These are phyloP conservation scores for Rhodotorula mucilaginosa DNA, from an alignment of 1,284 basidiomycete species.

Conservation along the genomic window DNA sequence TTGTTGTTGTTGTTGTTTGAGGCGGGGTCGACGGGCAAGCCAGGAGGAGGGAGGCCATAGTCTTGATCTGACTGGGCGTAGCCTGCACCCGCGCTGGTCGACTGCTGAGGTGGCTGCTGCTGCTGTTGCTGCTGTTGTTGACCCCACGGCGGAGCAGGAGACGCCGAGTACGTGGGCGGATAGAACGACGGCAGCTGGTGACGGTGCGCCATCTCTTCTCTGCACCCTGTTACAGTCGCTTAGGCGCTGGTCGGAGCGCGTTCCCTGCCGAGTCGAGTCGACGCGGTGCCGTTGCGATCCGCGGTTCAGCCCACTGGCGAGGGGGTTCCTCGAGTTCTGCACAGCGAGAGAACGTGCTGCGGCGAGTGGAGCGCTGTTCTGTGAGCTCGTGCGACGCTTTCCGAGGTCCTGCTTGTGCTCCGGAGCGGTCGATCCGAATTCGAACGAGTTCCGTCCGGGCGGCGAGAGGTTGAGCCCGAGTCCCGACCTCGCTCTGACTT, in stretches of 20 bases:
- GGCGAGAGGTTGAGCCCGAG: too few relatives aligned
- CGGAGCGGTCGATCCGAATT: too few relatives aligned
- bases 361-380: background rate
- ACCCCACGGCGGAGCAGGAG: background rate
- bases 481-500: too few relatives aligned
- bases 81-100: background rate
- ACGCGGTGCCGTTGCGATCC: background rate
- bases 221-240: too few relatives aligned
- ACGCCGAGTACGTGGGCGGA: slow-evolving; percentile 6
- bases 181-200: slow-evolving; percentile 10
- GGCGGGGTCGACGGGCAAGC: background rate
- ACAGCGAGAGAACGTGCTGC: background rate
- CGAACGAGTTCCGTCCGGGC: too few relatives aligned
- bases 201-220: background rate
- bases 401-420: too few relatives aligned
- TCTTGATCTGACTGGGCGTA: background rate
- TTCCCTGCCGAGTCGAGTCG: too few relatives aligned
- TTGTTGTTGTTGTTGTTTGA: background rate
- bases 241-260: too few relatives aligned
- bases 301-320: too few relatives aligned
- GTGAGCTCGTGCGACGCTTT: too few relatives aligned
- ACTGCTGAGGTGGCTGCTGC: background rate
- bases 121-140: background rate
- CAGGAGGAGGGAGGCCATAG: background rate
- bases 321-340: too few relatives aligned